phyloP scores from a whole-genome alignment of 2,329 filamentous ascomycete species.

The Cordyceps pruinosa region DNA sequence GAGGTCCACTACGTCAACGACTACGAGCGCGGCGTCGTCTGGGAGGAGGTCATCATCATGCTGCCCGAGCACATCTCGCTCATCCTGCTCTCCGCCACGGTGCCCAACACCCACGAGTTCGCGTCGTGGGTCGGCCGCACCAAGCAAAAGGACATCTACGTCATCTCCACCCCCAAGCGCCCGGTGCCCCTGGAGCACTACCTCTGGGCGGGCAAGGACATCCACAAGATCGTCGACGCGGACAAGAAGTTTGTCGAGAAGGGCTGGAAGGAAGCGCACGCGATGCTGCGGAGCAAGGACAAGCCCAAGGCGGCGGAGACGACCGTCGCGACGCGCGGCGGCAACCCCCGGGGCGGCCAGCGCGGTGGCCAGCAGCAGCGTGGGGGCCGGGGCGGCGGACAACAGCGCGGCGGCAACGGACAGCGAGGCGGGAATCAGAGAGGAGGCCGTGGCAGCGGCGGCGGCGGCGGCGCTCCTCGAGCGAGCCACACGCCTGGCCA shows the following conservation, averaged over 20 bases:
- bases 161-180: conserved; percentile 93
- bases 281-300: conserved; percentile 72
- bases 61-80: conserved; percentile 93
- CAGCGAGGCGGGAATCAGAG: conserved; percentile 48
- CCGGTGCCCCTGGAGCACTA: conserved; percentile 95
- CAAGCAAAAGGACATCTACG: conserved; percentile 98
- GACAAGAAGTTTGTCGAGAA: conserved; percentile 88
- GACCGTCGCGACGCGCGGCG: conserved; percentile 31
- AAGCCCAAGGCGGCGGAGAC: conserved; percentile 50
- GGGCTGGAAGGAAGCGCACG: conserved; percentile 92
- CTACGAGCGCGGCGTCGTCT: conserved; percentile 89
- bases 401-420: conserved; percentile 44
- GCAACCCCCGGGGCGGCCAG: conserved; percentile 29
- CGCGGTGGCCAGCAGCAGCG: conserved; percentile 32
- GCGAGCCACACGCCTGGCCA: conserved; percentile 66
- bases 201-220: conserved; percentile 87
- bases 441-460: conserved; percentile 48
- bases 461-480: conserved; percentile 39
- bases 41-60: conserved; percentile 99
- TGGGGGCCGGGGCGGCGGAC: conserved; percentile 37
- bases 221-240: conserved; percentile 89
- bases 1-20: conserved; percentile 99
- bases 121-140: conserved; percentile 97
- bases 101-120: conserved; percentile 96
- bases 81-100: conserved; percentile 90